Percentiles rank a stretch among this genome's conserved stretches.
These are phyloP conservation scores for Diutina siamensis DNA, from an alignment of 1,139 yeast species.

Conservation along the genomic window DNA sequence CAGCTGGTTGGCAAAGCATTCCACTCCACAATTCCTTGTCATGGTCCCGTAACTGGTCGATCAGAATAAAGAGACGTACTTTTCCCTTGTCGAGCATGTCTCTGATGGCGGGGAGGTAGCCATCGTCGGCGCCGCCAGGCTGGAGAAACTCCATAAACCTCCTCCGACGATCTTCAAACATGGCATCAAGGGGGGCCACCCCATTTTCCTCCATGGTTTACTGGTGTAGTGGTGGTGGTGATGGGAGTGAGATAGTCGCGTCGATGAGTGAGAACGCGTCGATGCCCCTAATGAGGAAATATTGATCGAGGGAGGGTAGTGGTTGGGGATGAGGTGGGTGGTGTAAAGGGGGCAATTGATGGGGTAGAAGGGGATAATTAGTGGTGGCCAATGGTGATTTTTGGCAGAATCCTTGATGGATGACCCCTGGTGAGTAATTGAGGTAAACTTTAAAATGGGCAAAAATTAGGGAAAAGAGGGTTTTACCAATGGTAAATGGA, in stretches of 20 bases:
- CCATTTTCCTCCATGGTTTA: neutral
- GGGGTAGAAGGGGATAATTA: too few species aligned
- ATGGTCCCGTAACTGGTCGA: conserved; percentile 83
- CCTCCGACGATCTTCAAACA: conserved; percentile 4
- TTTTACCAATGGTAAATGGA: too few species aligned
- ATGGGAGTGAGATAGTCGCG: neutral
- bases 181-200: conserved; percentile 6
- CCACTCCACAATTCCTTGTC: conserved; percentile 77
- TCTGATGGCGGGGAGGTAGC: conserved; percentile 1
- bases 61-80: conserved; percentile 59
- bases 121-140: neutral
- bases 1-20: conserved; percentile 65
- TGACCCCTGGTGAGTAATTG: too few species aligned
- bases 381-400: too few species aligned
- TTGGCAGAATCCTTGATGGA: too few species aligned
- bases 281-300: too few species aligned
- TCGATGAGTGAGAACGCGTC: neutral
- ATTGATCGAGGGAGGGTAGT: too few species aligned
- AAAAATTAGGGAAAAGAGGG: too few species aligned
- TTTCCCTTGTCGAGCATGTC: conserved; percentile 58
- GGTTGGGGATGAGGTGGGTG: too few species aligned
- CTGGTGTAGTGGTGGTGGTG: neutral
- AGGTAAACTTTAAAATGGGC: too few species aligned
- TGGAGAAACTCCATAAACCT: neutral
- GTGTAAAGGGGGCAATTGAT: too few species aligned